These are phyloP conservation scores for Curvularia lunata DNA, from an alignment of 2,329 filamentous ascomycete genomes.

Conservation along the genomic window DNA sequence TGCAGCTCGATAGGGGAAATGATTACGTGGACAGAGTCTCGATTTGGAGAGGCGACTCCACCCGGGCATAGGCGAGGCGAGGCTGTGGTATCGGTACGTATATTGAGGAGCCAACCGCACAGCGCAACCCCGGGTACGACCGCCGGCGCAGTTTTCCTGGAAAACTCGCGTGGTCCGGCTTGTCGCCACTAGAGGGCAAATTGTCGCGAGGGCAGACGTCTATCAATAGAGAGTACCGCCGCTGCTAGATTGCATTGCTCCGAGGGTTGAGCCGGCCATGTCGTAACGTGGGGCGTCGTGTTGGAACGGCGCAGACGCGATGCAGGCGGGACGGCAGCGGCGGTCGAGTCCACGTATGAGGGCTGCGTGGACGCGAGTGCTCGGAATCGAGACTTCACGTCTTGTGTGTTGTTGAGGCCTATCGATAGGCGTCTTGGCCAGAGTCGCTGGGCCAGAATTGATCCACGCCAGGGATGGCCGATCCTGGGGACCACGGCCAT, in stretches of 20 bases:
- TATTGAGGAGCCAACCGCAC: neutral
- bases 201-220: neutral
- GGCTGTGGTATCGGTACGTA: neutral
- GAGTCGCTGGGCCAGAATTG: slow-evolving; percentile 30
- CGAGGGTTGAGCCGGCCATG: slow-evolving; percentile 5
- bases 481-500: slow-evolving; percentile 10
- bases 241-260: slow-evolving; percentile 1
- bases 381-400: slow-evolving; percentile 1
- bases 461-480: slow-evolving; percentile 26
- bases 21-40: slow-evolving; percentile 16
- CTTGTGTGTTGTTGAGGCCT: slow-evolving; percentile 14
- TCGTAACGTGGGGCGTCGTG: neutral
- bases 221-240: neutral
- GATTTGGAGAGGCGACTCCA: slow-evolving; percentile 9
- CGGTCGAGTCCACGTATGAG: neutral
- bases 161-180: neutral
- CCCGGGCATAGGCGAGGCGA: slow-evolving; percentile 8
- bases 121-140: slow-evolving; percentile 1
- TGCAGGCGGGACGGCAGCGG: neutral
- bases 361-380: neutral
- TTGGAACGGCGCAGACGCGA: neutral
- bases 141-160: neutral
- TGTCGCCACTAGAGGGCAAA: neutral
- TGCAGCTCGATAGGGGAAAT: slow-evolving; percentile 16
- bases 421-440: slow-evolving; percentile 24